Percentiles rank a stretch among this genome's conserved stretches.
Evolutionary conservation across 768 basidiomycete genomes (phyloP).

Genomic region (Suillus decipiens): DNA sequence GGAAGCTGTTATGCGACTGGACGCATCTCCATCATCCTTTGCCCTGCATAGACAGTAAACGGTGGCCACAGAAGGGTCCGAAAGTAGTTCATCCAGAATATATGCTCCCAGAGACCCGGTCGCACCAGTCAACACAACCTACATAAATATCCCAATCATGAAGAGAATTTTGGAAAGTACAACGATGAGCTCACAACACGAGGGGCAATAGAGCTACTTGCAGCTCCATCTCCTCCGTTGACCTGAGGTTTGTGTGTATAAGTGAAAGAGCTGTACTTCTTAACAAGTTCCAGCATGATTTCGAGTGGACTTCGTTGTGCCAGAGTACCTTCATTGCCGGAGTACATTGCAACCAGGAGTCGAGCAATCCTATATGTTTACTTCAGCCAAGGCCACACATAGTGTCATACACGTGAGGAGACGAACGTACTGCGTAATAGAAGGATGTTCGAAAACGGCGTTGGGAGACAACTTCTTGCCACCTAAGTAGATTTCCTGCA

Average conservation of each 20-base stretch:
- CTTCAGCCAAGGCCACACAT: conserved; percentile 6
- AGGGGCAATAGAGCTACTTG: conserved; percentile 6
- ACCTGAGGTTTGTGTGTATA: neutral
- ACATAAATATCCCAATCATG: neutral
- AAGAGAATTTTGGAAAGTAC: conserved; percentile 15
- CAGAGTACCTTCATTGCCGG: conserved; percentile 27
- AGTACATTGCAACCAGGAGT: conserved; percentile 38
- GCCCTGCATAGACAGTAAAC: conserved; percentile 57
- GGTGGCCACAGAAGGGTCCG: conserved; percentile 36
- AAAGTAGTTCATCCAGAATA: conserved; percentile 47
- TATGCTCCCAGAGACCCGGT: conserved; percentile 59
- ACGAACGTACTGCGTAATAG: conserved; percentile 36
- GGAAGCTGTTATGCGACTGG: conserved; percentile 42
- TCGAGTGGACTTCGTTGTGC: conserved; percentile 32
- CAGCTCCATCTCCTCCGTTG: conserved; percentile 17
- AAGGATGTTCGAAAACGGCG: conserved; percentile 54
- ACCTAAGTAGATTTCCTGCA: conserved; percentile 34
- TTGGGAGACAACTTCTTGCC: conserved; percentile 26
- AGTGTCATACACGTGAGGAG: neutral
- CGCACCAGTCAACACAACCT: conserved; percentile 48
- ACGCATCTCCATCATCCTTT: conserved; percentile 43
- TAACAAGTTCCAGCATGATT: conserved; percentile 48
- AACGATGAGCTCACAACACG: conserved; percentile 6
- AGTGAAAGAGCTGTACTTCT: conserved; percentile 36
- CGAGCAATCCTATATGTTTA: conserved; percentile 36